Percentiles rank a stretch among this genome's conserved stretches.
phyloP scores from a whole-genome alignment of 345 rosid species.

The Limnanthes douglasii region DNA sequence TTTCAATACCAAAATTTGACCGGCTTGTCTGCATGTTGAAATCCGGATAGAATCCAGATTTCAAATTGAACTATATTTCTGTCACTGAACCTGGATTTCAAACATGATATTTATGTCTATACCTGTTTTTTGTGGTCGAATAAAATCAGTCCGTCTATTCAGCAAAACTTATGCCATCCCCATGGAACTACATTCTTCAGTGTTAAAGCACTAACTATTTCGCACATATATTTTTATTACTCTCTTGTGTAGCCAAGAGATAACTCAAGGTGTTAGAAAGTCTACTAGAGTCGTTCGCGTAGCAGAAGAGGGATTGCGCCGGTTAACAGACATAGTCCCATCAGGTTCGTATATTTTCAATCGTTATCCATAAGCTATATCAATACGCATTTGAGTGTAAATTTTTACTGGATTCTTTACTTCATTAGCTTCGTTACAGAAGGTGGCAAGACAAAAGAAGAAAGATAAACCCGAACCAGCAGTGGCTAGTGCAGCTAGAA shows the following conservation, averaged over 20 bases:
- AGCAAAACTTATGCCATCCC: too few relatives aligned
- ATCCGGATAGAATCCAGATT: too few relatives aligned
- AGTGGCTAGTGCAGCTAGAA: conserved; percentile 45
- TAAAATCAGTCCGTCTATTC: too few relatives aligned
- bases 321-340: conserved; percentile 32
- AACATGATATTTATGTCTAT: too few relatives aligned
- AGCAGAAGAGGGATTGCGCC: conserved; percentile 75
- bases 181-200: too few relatives aligned
- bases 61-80: too few relatives aligned
- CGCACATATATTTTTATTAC: too few relatives aligned
- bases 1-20: too few relatives aligned
- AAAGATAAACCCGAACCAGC: conserved; percentile 23
- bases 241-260: conserved; percentile 42
- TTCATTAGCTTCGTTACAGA: conserved; percentile 70
- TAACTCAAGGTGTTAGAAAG: conserved; percentile 68
- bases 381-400: conserved; percentile 11
- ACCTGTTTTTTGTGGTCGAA: too few relatives aligned
- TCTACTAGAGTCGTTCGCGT: conserved; percentile 66
- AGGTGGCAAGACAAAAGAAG: conserved; percentile 19
- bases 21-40: neutral
- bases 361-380: neutral
- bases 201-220: too few relatives aligned
- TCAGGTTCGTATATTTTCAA: conserved; percentile 26
- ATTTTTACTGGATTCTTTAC: conserved; percentile 40
- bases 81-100: too few relatives aligned